phyloP scores from a whole-genome alignment of 805 yeast species.

The Pichia thaimueangensis region DNA sequence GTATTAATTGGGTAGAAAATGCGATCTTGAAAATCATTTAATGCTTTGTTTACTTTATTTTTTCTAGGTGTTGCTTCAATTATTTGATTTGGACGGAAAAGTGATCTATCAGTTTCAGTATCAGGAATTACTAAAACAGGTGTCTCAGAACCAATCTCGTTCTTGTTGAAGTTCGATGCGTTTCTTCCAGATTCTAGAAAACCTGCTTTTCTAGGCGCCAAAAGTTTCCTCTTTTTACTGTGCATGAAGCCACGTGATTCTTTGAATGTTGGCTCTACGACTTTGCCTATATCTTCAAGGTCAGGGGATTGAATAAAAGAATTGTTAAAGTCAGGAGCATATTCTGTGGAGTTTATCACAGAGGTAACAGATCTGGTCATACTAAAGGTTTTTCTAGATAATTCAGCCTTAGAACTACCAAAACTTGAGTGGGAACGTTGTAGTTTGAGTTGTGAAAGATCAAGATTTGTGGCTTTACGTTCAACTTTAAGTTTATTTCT shows the following conservation, averaged over 20 bases:
- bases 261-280: too few relatives aligned
- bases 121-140: too few relatives aligned
- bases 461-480: slow-evolving; percentile 6
- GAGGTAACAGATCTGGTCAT: slow-evolving; percentile 17
- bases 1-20: too few relatives aligned
- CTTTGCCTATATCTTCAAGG: background rate
- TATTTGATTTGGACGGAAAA: slow-evolving; percentile 5
- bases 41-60: background rate
- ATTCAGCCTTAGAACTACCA: slow-evolving; percentile 14
- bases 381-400: slow-evolving; percentile 29
- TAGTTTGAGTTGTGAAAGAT: slow-evolving; percentile 16
- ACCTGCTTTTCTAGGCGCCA: slow-evolving; percentile 29
- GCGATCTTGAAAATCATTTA: too few relatives aligned
- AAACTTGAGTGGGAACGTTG: slow-evolving; percentile 23
- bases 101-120: too few relatives aligned
- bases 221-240: slow-evolving; percentile 12
- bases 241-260: slow-evolving; percentile 12
- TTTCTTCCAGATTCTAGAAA: too few relatives aligned
- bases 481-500: background rate
- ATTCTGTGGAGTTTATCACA: background rate
- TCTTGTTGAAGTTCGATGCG: too few relatives aligned
- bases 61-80: slow-evolving; percentile 23
- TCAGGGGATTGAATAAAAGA: background rate
- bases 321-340: background rate
- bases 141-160: too few relatives aligned